Evolutionary conservation across 306 rosid genomes (phyloP), one percentile per base, ranked within the genome.

Genomic region (Phaseolus lunatus): DNA sequence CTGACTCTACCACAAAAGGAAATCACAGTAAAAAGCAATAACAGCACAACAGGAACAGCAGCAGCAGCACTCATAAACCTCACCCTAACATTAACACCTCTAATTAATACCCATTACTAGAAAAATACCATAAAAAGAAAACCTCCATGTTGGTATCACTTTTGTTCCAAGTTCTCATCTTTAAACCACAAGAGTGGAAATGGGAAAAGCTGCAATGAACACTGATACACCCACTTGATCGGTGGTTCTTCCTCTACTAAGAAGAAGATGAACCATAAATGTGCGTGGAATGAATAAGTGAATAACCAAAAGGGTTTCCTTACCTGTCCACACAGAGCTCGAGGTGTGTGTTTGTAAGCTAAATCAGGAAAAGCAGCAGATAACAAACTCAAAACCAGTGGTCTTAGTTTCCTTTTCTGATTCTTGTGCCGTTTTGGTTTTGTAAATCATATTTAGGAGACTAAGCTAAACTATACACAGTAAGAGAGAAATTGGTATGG

Each of bases 1-100:
- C 79, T 77, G 86, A 57, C 72, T 78, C 72, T 49, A 49, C 72
- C 73, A 41, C 57, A 70, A 85, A 70, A 75, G 82, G 84, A 84
- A 84, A 80, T 18, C 19, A 54, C 78, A 70, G 61, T 49, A 52
- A 20, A 78, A 78, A 74, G 78, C 80, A 78, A 70, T 39, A 68
- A 79, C 50, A 72, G 67, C 9, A 65, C 5, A 62, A 37, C 73
- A 72, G 64, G 39, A 80, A 54, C 29, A 58, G 22, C 31, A 57
- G 14, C 64, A 56, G 53, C 63, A 57, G 53, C 49, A 27, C 44
- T 31, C 15, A 68, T 64, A 59, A 77, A 76, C 62, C 47, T 13
- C 58, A 81, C 65, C 39, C 12, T 29, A 61, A 50, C 16, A 59
- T 14, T 54, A 68, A 78, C 9, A 67, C 4, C 57, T 31, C 13